Base-by-base conservation (phyloP, 140 eudicot species). In the Anethum foeniculum region DNA sequence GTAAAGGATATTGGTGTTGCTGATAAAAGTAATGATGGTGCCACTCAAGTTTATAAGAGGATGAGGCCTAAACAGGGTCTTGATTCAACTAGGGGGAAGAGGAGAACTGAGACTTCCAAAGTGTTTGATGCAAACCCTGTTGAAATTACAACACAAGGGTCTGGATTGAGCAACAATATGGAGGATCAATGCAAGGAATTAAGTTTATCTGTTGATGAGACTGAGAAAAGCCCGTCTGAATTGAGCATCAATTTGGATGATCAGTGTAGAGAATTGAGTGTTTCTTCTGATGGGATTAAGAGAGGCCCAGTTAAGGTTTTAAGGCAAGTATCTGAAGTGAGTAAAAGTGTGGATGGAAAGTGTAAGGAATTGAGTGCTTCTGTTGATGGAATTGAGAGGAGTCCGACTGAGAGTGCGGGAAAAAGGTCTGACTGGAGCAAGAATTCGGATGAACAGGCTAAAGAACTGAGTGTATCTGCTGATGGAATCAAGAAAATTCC, bases 91-190 rank as follows among this genome's bases (percentile, higher is more conserved):
- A 76, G 78, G 83, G 91, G 85, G 56, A 93, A 86, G 85, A 89
- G 93, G 98, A 91, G 87, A 84, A 80, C 93, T 16, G 93, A 91
- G 54, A 87, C 62, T 87, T 82, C 71, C 15, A 89, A 87, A 30
- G 78, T n/a, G 56, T 52, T 21, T 79, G 86, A 62, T 43, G 79
- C 25, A 71, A 82, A 34, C 86, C 90, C 90, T 71, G 65, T 83
- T 86, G 48, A 39, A 34, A 23, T 8, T 72, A 21, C 77, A 19
- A 41, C 15, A 49, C 51, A 41, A 72, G 47, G 34, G 15, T 72
- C 77, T 74, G 77, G 34, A 27, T 75, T 75, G 62, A 27, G 39
- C 3, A 46, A 27, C 32, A 46, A 28, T 75, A 43, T 75, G 79
- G 41, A 75, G 18, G 41, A 47, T 25, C 39, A 46, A 41, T 25